Evolutionary conservation across 2,329 filamentous ascomycete species (phyloP).

Genomic region (Helminthosporium solani): DNA sequence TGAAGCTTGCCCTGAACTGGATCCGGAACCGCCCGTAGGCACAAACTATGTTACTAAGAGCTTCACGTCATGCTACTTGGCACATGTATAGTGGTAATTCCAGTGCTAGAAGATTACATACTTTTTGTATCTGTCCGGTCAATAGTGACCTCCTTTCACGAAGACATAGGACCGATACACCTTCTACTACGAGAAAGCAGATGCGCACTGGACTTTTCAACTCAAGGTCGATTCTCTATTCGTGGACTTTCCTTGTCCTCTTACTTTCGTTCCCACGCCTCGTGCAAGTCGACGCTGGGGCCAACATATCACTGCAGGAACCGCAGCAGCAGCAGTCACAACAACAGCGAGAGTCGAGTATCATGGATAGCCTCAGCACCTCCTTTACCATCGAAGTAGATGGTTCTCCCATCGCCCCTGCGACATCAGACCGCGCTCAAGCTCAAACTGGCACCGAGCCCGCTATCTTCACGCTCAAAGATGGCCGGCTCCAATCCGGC

Average conservation of each 20-base stretch:
- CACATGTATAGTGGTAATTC: background rate
- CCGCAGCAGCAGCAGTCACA: background rate
- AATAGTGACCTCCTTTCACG: background rate
- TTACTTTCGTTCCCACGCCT: background rate
- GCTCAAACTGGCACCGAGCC: constrained; percentile 21
- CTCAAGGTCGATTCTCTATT: background rate
- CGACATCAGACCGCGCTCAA: constrained; percentile 14
- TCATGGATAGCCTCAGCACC: constrained; percentile 24
- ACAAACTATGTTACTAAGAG: background rate
- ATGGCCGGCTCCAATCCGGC: constrained; percentile 19
- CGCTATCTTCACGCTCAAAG: constrained; percentile 25
- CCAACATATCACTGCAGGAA: background rate
- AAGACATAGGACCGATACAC: background rate
- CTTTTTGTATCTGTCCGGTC: too few species aligned
- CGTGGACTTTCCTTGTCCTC: background rate
- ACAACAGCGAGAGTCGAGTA: background rate
- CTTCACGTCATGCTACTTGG: background rate
- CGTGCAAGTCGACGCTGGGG: background rate
- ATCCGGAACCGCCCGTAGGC: background rate
- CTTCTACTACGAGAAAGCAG: background rate
- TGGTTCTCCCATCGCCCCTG: constrained; percentile 19
- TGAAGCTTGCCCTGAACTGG: background rate
- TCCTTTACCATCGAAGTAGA: constrained; percentile 29
- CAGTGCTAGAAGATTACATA: background rate
- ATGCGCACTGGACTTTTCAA: background rate